phyloP scores from a whole-genome alignment of 129 eudicot species.

The Helichrysum umbraculigerum region DNA sequence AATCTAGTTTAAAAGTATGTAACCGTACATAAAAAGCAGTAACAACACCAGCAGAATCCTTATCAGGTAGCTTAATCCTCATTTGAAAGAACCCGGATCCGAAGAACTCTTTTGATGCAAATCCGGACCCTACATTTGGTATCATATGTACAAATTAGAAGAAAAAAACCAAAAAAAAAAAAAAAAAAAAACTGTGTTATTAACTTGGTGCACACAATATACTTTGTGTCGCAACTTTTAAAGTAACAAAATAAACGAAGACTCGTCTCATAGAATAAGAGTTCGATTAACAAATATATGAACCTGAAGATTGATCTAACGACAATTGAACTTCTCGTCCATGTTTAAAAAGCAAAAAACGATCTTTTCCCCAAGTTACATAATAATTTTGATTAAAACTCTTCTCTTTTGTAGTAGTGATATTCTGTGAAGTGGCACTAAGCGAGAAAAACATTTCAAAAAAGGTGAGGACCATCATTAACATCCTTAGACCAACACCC shows the following conservation, averaged over 20 bases:
- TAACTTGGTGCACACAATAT: no score
- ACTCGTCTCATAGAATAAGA: not conserved
- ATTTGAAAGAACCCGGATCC: slow-evolving; percentile 73
- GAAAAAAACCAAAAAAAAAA: no score
- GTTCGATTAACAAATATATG: not conserved
- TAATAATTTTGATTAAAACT: slow-evolving; percentile 54
- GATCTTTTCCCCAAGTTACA: slow-evolving; percentile 64
- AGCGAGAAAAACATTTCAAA: slow-evolving; percentile 16
- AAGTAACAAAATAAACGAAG: no score
- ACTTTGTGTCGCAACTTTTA: no score
- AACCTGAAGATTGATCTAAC: slow-evolving; percentile 63
- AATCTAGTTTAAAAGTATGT: slow-evolving; percentile 1
- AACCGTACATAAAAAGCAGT: slow-evolving; percentile 65
- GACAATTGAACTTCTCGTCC: slow-evolving; percentile 55
- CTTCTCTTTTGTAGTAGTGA: not conserved
- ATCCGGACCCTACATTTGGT: slow-evolving; percentile 56
- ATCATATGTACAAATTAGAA: not conserved
- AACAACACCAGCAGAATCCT: slow-evolving; percentile 71
- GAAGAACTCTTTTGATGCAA: slow-evolving; percentile 60
- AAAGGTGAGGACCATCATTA: slow-evolving; percentile 6
- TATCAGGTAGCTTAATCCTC: slow-evolving; percentile 66
- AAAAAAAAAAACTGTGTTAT: no score
- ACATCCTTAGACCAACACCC: slow-evolving; percentile 15
- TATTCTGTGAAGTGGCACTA: not conserved
- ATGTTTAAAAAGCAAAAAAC: slow-evolving; percentile 32